phyloP scores from a whole-genome alignment of 768 basidiomycete genomes.

The Mycena capillaripes region DNA sequence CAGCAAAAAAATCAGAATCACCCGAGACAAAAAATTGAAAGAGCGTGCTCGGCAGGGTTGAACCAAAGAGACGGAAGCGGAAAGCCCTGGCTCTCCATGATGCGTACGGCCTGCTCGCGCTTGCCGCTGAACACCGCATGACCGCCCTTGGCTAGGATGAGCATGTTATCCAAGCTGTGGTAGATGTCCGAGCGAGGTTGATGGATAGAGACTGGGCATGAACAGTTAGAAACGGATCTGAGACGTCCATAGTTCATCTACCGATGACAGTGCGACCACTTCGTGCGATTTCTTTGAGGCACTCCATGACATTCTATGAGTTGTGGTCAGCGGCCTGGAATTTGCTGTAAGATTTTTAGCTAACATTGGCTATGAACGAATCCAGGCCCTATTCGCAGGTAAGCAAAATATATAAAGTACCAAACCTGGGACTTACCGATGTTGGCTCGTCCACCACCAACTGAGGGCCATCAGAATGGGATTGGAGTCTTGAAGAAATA shows the following conservation, averaged over 20 bases:
- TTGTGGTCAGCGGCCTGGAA: background rate
- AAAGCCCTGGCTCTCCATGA: constrained; percentile 51
- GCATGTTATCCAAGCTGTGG: constrained; percentile 39
- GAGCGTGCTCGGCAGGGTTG: constrained; percentile 56
- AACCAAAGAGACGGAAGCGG: constrained; percentile 49
- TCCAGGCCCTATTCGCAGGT: constrained; percentile 51
- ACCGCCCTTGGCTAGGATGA: constrained; percentile 42
- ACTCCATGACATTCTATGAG: constrained; percentile 56
- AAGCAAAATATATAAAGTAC: background rate
- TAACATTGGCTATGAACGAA: constrained; percentile 53
- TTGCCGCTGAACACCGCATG: constrained; percentile 41
- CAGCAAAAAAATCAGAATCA: constrained; percentile 29
- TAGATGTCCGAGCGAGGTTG: constrained; percentile 48
- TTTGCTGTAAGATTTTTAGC: background rate
- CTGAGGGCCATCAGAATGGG: constrained; percentile 5
- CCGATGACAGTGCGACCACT: constrained; percentile 52
- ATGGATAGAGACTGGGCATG: constrained; percentile 46
- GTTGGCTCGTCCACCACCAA: constrained; percentile 50
- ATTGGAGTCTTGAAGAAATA: background rate
- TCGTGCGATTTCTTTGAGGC: constrained; percentile 53
- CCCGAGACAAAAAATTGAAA: constrained; percentile 46
- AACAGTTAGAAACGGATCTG: constrained; percentile 22
- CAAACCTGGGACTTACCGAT: constrained; percentile 35
- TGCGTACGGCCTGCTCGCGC: constrained; percentile 44
- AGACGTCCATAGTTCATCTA: background rate